A percentile compares a stretch with the other conserved stretches of the same genome.
phyloP scores from a whole-genome alignment of 2,329 filamentous ascomycete genomes.

The Penicillium capsulatum region DNA sequence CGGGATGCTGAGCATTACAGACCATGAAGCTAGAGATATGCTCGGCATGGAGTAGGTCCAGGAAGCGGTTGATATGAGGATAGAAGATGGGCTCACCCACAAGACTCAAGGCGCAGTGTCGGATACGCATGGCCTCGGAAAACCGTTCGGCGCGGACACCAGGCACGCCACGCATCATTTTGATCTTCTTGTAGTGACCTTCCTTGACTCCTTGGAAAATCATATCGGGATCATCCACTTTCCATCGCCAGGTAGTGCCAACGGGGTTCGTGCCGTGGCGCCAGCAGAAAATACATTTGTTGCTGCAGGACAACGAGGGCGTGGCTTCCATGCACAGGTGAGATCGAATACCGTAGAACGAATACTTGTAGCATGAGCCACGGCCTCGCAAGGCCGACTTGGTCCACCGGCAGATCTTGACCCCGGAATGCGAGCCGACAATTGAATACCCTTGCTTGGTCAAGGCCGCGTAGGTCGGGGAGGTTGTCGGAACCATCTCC shows the following conservation, averaged over 20 bases:
- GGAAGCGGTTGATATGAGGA: constrained; percentile 91
- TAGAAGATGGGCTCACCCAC: constrained; percentile 99
- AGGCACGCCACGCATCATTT: constrained; percentile 90
- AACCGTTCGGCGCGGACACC: constrained; percentile 90
- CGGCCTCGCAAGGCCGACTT: constrained; percentile 92
- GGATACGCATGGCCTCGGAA: constrained; percentile 84
- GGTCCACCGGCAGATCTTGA: constrained; percentile 98
- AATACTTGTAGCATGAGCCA: constrained; percentile 96
- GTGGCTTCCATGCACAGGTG: constrained; percentile 99
- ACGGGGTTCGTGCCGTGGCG: constrained; percentile 96
- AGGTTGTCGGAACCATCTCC: constrained; percentile 90
- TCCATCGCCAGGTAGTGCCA: constrained; percentile 94
- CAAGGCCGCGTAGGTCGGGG: constrained; percentile 80
- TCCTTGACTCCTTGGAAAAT: constrained; percentile 89
- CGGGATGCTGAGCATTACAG: constrained; percentile 94
- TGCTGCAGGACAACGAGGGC: constrained; percentile 89
- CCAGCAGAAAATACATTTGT: constrained; percentile 99
- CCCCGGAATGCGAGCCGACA: constrained; percentile 88
- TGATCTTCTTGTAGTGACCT: constrained; percentile 95
- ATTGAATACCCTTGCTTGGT: constrained; percentile 97
- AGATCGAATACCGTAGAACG: constrained; percentile 93
- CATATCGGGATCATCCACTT: constrained; percentile 81
- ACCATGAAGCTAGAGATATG: constrained; percentile 92
- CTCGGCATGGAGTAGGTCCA: constrained; percentile 75
- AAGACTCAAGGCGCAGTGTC: constrained; percentile 85